A percentile compares a stretch with the other conserved stretches of the same genome.
Conservation (phyloP, 2,329 filamentous ascomycete species). For the Beauveria bassiana region DNA sequence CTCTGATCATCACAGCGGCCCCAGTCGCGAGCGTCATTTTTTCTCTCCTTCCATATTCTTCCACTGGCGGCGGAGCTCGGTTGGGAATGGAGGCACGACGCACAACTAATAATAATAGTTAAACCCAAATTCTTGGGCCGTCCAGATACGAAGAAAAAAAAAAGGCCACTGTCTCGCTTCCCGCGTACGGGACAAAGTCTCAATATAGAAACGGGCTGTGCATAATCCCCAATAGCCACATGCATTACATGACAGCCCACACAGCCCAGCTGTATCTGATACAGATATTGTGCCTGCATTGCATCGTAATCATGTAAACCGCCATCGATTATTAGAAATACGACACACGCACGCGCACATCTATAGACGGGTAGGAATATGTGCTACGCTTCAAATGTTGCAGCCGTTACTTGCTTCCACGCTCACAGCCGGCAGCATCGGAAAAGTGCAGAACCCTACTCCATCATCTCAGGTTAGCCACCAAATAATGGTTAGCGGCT, state of each 20-base stretch:
- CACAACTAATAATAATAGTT: neutral
- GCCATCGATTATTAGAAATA: neutral
- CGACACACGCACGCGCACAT: too few species aligned
- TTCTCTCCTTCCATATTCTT: neutral
- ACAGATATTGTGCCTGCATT: neutral
- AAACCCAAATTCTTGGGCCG: neutral
- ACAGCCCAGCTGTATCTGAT: neutral
- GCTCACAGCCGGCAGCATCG: neutral
- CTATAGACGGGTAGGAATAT: neutral
- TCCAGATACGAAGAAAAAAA: neutral
- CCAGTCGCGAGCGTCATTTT: neutral
- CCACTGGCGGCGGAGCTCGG: neutral
- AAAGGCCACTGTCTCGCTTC: neutral
- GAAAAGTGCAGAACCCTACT: neutral
- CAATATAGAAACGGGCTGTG: conserved; percentile 11
- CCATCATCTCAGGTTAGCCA: neutral
- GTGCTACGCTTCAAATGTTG: neutral
- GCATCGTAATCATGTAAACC: neutral
- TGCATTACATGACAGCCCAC: neutral
- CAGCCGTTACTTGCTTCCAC: neutral
- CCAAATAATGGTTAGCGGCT: neutral
- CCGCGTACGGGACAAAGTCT: neutral
- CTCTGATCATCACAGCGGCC: neutral
- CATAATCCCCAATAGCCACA: neutral
- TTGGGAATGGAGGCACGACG: neutral